Conservation (phyloP, 495 filamentous ascomycete genomes). For the Aspergillus asperescens region DNA sequence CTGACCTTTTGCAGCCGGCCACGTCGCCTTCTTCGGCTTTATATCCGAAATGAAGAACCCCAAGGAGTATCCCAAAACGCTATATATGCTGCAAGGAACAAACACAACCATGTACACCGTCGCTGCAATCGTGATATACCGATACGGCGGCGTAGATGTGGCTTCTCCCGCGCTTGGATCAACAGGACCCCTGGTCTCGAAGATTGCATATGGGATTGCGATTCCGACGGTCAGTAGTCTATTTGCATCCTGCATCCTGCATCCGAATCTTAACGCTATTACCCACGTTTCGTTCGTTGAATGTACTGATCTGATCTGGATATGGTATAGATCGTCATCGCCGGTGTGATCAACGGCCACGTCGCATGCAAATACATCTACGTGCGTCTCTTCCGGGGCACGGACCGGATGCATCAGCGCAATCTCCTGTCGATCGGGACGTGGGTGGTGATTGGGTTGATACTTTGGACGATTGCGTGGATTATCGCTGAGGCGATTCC, state of each 20-base stretch:
- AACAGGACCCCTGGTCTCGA: constrained; percentile 55
- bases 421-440: constrained; percentile 43
- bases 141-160: constrained; percentile 62
- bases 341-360: constrained; percentile 66
- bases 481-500: constrained; percentile 68
- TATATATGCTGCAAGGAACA: constrained; percentile 56
- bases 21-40: constrained; percentile 69
- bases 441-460: constrained; percentile 55
- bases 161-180: constrained; percentile 68
- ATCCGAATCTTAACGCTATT: too few relatives aligned
- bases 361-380: constrained; percentile 62
- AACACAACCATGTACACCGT: constrained; percentile 61
- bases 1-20: constrained; percentile 40
- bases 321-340: constrained; percentile 41
- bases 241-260: too few relatives aligned
- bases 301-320: constrained; percentile 1
- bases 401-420: constrained; percentile 54
- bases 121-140: constrained; percentile 55
- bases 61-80: constrained; percentile 59
- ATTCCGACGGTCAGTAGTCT: constrained; percentile 64
- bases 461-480: constrained; percentile 62
- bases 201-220: constrained; percentile 70
- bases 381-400: constrained; percentile 52
- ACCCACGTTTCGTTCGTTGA: neutral
- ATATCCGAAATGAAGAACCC: constrained; percentile 72